These are phyloP conservation scores for Heliamphora pulchella DNA, from an alignment of 179 eudicot genomes.

Conservation along the genomic window DNA sequence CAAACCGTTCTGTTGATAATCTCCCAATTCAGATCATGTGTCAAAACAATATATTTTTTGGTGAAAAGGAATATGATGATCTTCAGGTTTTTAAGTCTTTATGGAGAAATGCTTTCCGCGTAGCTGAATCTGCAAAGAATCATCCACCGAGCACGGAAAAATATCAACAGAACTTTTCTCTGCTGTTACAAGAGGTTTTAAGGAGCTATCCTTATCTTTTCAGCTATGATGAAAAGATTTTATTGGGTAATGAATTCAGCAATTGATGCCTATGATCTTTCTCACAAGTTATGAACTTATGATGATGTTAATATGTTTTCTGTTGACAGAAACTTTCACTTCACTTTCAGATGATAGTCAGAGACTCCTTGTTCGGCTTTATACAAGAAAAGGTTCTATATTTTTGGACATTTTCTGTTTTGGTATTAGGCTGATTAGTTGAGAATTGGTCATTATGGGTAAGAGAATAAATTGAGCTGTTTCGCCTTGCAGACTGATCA, in stretches of 20 bases:
- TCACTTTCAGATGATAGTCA: slow-evolving; percentile 81
- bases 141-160: slow-evolving; percentile 39
- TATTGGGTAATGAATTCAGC: slow-evolving; percentile 41
- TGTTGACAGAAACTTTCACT: slow-evolving; percentile 49
- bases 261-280: not conserved
- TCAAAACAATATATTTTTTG: slow-evolving; percentile 22
- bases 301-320: slow-evolving; percentile 14
- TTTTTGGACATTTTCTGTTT: slow-evolving; percentile 1
- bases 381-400: slow-evolving; percentile 69
- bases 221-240: slow-evolving; percentile 48
- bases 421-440: slow-evolving; percentile 9
- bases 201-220: slow-evolving; percentile 52
- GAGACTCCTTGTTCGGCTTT: slow-evolving; percentile 81
- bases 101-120: slow-evolving; percentile 45
- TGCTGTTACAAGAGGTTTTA: slow-evolving; percentile 66
- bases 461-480: too few species aligned
- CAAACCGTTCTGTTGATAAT: slow-evolving; percentile 40
- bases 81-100: slow-evolving; percentile 41
- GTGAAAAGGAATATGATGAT: slow-evolving; percentile 31
- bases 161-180: slow-evolving; percentile 61
- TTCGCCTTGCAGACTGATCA: too few species aligned
- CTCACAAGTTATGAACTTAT: not conserved
- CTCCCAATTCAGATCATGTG: slow-evolving; percentile 59
- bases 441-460: too few species aligned
- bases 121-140: slow-evolving; percentile 35